A percentile compares a stretch with the other conserved stretches of the same genome.
Conservation (phyloP, 208 protist genomes). For the Balamuthia mandrillaris region DNA sequence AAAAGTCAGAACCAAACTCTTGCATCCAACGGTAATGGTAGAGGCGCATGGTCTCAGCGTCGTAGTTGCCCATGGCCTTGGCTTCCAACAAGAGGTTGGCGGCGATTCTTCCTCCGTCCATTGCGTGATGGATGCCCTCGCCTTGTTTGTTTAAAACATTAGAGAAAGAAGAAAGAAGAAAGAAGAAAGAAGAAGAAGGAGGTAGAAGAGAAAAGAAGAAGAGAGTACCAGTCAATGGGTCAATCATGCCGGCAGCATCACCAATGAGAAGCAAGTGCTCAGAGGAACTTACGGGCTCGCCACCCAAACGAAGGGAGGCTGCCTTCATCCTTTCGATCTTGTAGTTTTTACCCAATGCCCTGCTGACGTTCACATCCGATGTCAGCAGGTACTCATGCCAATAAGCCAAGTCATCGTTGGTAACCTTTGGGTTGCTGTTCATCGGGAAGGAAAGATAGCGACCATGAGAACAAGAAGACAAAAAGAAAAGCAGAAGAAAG, state of each 20-base stretch:
- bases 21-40: conserved; percentile 65
- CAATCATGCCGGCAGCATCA: conserved; percentile 70
- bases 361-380: conserved; percentile 54
- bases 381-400: conserved; percentile 62
- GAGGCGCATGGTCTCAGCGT: conserved; percentile 42
- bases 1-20: conserved; percentile 62
- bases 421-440: conserved; percentile 33
- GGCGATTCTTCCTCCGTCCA: conserved; percentile 62
- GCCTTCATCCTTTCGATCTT: conserved; percentile 67
- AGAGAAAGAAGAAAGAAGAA: background rate
- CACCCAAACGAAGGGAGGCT: conserved; percentile 59
- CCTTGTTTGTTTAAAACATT: conserved; percentile 5
- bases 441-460: background rate
- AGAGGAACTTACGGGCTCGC: conserved; percentile 45
- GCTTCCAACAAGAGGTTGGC: conserved; percentile 51
- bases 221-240: conserved; percentile 59
- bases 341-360: conserved; percentile 60
- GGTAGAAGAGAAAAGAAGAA: background rate
- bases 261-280: conserved; percentile 62
- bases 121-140: conserved; percentile 70
- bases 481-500: background rate
- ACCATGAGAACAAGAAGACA: background rate
- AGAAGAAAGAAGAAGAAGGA: background rate
- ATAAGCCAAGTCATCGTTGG: conserved; percentile 54
- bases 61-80: conserved; percentile 57